Conservation (phyloP, 352 stramenopile genomes). For the Phytophthora pluvialis region DNA sequence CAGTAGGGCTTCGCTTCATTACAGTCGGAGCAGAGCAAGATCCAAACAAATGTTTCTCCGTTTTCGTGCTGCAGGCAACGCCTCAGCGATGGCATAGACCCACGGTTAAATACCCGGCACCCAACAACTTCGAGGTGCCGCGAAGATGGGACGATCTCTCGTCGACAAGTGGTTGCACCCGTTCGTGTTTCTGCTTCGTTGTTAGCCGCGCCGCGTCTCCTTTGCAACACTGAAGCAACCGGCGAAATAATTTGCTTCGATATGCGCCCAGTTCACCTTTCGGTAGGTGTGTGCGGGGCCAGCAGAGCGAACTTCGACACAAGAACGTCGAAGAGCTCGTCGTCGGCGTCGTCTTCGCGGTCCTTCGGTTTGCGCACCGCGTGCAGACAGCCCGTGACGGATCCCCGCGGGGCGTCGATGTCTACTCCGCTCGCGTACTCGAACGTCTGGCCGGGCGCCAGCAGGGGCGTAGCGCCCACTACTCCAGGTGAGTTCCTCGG, state of each 20-base stretch:
- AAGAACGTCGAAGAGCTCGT: conserved; percentile 66
- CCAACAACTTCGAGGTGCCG: conserved; percentile 14
- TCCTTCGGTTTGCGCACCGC: conserved; percentile 42
- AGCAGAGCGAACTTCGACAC: conserved; percentile 74
- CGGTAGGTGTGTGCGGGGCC: conserved; percentile 23
- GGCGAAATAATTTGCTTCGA: conserved; percentile 23
- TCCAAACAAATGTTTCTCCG: conserved; percentile 22
- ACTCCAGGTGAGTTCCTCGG: conserved; percentile 72
- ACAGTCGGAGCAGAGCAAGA: conserved; percentile 20
- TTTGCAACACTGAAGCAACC: conserved; percentile 29
- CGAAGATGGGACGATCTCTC: conserved; percentile 1
- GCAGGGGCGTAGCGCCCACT: conserved; percentile 67
- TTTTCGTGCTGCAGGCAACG: conserved; percentile 24
- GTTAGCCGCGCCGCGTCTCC: conserved; percentile 8
- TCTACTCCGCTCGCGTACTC: conserved; percentile 83
- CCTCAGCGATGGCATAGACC: conserved; percentile 15
- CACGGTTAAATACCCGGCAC: conserved; percentile 4
- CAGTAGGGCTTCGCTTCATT: conserved; percentile 18
- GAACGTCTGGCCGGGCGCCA: conserved; percentile 76
- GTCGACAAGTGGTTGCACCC: conserved; percentile 16
- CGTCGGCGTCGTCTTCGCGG: conserved; percentile 31
- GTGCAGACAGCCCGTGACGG: conserved; percentile 73
- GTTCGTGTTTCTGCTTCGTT: conserved; percentile 4
- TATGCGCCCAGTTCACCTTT: conserved; percentile 16
- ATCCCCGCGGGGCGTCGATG: conserved; percentile 67